Evolutionary conservation across 2,329 filamentous ascomycete species (phyloP).

Genomic region (Apiospora koreana): DNA sequence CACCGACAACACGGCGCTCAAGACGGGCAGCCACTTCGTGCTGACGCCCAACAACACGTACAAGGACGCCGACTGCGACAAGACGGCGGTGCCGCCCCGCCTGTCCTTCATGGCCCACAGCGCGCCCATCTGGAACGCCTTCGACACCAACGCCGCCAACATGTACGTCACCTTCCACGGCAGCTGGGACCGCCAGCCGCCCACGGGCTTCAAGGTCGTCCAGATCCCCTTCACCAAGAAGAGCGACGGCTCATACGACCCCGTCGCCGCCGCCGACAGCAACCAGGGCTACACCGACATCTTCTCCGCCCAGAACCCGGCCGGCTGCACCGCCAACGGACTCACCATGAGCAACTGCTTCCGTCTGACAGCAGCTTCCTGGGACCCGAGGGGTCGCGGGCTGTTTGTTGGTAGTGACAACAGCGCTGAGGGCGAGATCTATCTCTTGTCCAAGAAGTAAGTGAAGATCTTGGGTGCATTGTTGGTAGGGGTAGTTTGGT

Average conservation of each 20-base stretch:
- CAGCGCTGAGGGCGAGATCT: conserved; percentile 36
- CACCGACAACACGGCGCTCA: conserved; percentile 28
- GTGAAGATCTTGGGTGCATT: background rate
- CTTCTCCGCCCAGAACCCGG: conserved; percentile 34
- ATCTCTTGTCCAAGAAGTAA: conserved; percentile 27
- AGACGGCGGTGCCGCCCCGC: conserved; percentile 36
- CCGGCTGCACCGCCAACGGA: conserved; percentile 33
- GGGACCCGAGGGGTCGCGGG: conserved; percentile 36
- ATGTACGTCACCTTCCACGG: conserved; percentile 64
- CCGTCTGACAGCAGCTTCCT: conserved; percentile 33
- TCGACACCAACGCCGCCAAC: conserved; percentile 50
- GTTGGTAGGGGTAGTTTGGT: background rate
- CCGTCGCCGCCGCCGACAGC: conserved; percentile 31
- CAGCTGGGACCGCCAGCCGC: conserved; percentile 49
- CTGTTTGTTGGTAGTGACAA: conserved; percentile 40
- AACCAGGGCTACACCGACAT: conserved; percentile 33
- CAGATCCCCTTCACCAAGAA: conserved; percentile 34
- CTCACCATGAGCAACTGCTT: conserved; percentile 38
- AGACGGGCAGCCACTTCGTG: conserved; percentile 24
- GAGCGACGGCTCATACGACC: conserved; percentile 29
- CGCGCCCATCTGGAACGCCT: conserved; percentile 62
- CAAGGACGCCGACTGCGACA: conserved; percentile 22
- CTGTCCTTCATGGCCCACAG: conserved; percentile 60
- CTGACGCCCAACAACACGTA: conserved; percentile 19
- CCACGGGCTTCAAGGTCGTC: conserved; percentile 41